These are phyloP conservation scores for Ceratocystiopsis minuta DNA, from an alignment of 2,329 filamentous ascomycete genomes.

Conservation along the genomic window DNA sequence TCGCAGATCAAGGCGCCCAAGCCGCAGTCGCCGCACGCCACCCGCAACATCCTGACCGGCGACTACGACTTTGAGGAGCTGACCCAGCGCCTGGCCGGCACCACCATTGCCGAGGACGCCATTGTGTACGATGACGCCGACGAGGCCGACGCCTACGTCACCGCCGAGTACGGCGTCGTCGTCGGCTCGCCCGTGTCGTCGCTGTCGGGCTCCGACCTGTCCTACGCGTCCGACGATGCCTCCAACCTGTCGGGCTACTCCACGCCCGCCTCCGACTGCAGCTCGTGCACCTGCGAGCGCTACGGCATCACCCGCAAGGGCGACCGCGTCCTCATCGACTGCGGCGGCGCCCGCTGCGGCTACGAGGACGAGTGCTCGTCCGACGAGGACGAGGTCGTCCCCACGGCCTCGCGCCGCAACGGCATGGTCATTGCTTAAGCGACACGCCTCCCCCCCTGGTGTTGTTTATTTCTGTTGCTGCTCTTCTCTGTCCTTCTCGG, in stretches of 20 bases:
- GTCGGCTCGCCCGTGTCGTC: constrained; percentile 41
- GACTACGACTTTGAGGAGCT: constrained; percentile 69
- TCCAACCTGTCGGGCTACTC: constrained; percentile 63
- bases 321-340: constrained; percentile 90
- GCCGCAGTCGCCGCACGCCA: constrained; percentile 74
- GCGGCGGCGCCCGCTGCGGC: constrained; percentile 73
- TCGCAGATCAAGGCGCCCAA: constrained; percentile 84
- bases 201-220: constrained; percentile 39
- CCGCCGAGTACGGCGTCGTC: constrained; percentile 34
- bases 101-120: constrained; percentile 29
- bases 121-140: constrained; percentile 2
- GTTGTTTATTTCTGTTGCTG: no score
- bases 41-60: constrained; percentile 67
- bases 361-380: constrained; percentile 57
- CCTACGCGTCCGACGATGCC: constrained; percentile 56
- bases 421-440: constrained; percentile 38
- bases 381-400: constrained; percentile 32
- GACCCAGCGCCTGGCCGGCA: constrained; percentile 50
- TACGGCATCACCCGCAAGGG: constrained; percentile 91
- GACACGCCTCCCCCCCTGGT: neutral
- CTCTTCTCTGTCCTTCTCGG: no score
- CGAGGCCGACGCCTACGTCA: constrained; percentile 19
- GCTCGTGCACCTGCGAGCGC: constrained; percentile 80
- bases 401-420: constrained; percentile 40
- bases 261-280: constrained; percentile 58